A percentile compares a stretch with the other conserved stretches of the same genome.
phyloP scores from a whole-genome alignment of 805 yeast genomes.

The Yarrowia sp. region DNA sequence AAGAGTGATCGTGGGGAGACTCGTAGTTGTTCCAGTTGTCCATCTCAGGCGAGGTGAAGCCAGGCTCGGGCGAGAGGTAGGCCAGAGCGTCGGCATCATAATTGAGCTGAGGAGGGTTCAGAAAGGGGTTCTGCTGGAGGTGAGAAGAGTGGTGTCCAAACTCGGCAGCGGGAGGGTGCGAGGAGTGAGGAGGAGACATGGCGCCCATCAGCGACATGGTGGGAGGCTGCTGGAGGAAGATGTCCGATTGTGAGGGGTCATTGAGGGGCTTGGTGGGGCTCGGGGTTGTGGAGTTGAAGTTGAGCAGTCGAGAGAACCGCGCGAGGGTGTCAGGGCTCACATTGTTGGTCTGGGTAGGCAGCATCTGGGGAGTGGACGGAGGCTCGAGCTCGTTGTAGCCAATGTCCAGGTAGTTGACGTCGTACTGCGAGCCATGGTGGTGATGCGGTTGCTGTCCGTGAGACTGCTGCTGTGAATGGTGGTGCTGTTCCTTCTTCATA shows the following conservation, averaged over 20 bases:
- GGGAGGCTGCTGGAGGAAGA: conserved; percentile 20
- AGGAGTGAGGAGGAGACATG: conserved; percentile 22
- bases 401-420: conserved; percentile 20
- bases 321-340: conserved; percentile 21
- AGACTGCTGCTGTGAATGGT: not conserved
- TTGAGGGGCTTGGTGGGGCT: conserved; percentile 20
- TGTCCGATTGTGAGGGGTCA: conserved; percentile 6
- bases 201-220: conserved; percentile 21
- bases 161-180: conserved; percentile 23
- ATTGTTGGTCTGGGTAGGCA: conserved; percentile 11
- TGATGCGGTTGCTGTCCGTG: not conserved
- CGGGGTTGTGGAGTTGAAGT: conserved; percentile 19
- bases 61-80: conserved; percentile 21
- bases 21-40: conserved; percentile 25
- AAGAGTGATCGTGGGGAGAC: conserved; percentile 1
- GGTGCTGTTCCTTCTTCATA: not conserved
- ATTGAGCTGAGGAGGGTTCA: conserved; percentile 18
- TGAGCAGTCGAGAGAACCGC: conserved; percentile 14
- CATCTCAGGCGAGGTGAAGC: conserved; percentile 23
- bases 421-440: not conserved
- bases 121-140: conserved; percentile 12
- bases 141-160: not conserved
- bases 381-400: conserved; percentile 24
- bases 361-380: conserved; percentile 19
- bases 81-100: conserved; percentile 23